These are phyloP conservation scores for Haberlea rhodopensis DNA, from an alignment of 257 asterid species.

Conservation along the genomic window DNA sequence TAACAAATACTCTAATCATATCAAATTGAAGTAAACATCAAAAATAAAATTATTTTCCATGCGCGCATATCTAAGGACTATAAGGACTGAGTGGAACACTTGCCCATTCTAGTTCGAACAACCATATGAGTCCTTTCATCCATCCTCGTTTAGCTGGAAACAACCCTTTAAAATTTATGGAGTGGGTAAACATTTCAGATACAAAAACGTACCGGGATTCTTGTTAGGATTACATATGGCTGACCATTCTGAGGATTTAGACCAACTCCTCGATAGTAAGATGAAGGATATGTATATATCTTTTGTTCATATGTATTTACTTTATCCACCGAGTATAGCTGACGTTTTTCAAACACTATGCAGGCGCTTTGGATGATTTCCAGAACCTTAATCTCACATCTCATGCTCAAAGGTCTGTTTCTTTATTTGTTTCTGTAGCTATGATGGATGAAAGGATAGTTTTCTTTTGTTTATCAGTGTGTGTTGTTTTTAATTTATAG, in stretches of 20 bases:
- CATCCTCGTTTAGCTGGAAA: background rate
- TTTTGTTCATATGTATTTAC: background rate
- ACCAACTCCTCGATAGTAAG: slow-evolving; percentile 94
- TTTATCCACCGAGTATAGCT: background rate
- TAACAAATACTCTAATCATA: too few species aligned
- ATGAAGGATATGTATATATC: background rate
- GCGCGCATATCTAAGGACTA: too few species aligned
- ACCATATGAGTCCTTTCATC: background rate
- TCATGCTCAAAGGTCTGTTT: slow-evolving; percentile 65
- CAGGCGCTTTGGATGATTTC: slow-evolving; percentile 99
- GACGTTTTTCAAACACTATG: slow-evolving; percentile 20
- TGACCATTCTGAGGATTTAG: slow-evolving; percentile 78
- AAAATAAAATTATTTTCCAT: too few species aligned
- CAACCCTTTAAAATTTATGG: background rate
- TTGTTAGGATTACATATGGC: slow-evolving; percentile 50
- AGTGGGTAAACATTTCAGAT: too few species aligned
- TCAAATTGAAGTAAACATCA: too few species aligned
- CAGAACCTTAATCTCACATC: slow-evolving; percentile 82
- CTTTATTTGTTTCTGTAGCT: slow-evolving; percentile 3
- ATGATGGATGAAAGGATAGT: slow-evolving; percentile 9
- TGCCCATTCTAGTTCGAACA: background rate
- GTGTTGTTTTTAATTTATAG: background rate
- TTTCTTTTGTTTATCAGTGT: background rate
- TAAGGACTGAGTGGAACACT: background rate
- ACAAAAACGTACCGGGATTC: background rate